phyloP scores from a whole-genome alignment of 495 filamentous ascomycete genomes.

The Trichocladium uniseriatum region DNA sequence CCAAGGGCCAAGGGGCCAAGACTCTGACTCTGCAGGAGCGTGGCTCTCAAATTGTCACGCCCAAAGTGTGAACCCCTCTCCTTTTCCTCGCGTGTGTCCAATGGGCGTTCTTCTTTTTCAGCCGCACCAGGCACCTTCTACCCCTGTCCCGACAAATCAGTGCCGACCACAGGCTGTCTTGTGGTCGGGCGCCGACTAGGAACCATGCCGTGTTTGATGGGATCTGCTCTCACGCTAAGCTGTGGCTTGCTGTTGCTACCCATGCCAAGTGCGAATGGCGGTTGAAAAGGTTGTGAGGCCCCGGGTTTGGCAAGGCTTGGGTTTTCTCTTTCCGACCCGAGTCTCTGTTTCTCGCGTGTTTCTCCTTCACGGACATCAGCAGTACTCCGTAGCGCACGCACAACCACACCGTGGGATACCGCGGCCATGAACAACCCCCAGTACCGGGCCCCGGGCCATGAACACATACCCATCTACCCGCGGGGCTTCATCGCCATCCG shows the following conservation, averaged over 20 bases:
- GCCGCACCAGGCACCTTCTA: not conserved
- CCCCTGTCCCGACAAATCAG: not conserved
- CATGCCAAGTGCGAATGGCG: too few species aligned
- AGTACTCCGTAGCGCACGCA: not conserved
- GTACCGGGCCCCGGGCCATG: conserved; percentile 27
- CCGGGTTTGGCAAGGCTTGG: not conserved
- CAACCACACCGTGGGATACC: too few species aligned
- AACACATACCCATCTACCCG: conserved; percentile 39
- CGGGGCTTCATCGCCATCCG: conserved; percentile 48
- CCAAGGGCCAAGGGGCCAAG: too few species aligned
- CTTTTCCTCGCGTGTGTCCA: too few species aligned
- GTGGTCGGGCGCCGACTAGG: not conserved
- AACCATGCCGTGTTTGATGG: not conserved
- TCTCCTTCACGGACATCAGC: too few species aligned
- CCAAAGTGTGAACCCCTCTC: too few species aligned
- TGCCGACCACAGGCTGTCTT: not conserved
- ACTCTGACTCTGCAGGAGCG: too few species aligned
- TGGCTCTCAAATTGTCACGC: too few species aligned
- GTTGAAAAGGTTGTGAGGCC: not conserved
- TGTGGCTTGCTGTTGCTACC: not conserved
- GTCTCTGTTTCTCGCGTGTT: not conserved
- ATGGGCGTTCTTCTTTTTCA: too few species aligned
- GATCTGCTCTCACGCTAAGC: not conserved
- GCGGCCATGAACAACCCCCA: conserved; percentile 1
- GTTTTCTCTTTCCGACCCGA: not conserved